A percentile compares a stretch with the other conserved stretches of the same genome.
Evolutionary conservation across 331 rosid species (phyloP).

Genomic region (Stylosanthes scabra): DNA sequence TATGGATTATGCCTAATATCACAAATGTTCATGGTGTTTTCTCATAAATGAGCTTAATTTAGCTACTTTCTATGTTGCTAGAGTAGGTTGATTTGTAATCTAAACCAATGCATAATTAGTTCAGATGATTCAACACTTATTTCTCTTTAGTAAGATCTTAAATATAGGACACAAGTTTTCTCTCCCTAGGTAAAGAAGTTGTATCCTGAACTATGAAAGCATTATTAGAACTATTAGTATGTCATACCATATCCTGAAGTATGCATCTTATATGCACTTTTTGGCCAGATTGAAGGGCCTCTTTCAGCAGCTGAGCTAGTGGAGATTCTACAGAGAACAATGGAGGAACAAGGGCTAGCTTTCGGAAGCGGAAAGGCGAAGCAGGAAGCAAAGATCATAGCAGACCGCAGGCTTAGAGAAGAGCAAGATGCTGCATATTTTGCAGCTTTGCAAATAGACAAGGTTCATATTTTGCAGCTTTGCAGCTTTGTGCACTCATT

Average conservation of each 20-base stretch:
- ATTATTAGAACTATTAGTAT: neutral
- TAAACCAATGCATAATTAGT: too few species aligned
- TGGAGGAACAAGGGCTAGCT: slow-evolving; percentile 85
- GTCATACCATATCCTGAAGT: neutral
- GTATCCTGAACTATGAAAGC: neutral
- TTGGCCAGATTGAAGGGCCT: slow-evolving; percentile 76
- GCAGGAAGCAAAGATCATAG: slow-evolving; percentile 60
- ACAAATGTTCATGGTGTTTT: neutral
- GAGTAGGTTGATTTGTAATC: neutral
- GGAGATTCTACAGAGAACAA: slow-evolving; percentile 81
- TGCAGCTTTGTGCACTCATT: too few species aligned
- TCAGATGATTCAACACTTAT: too few species aligned
- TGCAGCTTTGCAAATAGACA: slow-evolving; percentile 71
- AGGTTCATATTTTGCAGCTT: too few species aligned
- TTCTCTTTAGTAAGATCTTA: too few species aligned
- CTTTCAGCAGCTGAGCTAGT: slow-evolving; percentile 77
- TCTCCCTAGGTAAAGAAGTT: neutral
- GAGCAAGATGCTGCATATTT: slow-evolving; percentile 85
- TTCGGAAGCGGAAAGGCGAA: slow-evolving; percentile 61
- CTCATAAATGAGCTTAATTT: neutral
- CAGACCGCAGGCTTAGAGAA: slow-evolving; percentile 73
- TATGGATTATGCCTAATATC: neutral
- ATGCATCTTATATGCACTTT: neutral
- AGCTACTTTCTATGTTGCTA: slow-evolving; percentile 6
- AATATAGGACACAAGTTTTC: too few species aligned